phyloP scores from a whole-genome alignment of 179 eudicot genomes.

The Drosera spatulata region DNA sequence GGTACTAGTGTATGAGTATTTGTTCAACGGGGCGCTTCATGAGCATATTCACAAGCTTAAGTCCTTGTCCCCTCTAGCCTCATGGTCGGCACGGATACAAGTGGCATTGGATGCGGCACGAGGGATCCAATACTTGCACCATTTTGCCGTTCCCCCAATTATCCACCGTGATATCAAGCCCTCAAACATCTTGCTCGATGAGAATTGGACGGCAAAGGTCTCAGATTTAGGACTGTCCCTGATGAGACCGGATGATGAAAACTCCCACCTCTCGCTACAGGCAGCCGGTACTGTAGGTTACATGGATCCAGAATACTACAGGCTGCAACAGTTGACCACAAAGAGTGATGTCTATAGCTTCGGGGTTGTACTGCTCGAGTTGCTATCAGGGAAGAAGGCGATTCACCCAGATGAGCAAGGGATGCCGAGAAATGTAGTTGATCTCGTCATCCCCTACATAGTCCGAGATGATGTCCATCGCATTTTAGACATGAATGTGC shows the following conservation, averaged over 20 bases:
- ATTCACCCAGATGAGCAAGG: constrained; percentile 73
- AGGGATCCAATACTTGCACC: constrained; percentile 84
- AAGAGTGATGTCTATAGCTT: constrained; percentile 80
- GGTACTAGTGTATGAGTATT: constrained; percentile 62
- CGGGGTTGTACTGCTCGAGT: too few relatives aligned
- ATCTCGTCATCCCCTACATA: constrained; percentile 49
- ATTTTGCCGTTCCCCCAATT: constrained; percentile 65
- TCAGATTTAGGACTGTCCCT: constrained; percentile 83
- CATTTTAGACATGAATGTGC: constrained; percentile 41
- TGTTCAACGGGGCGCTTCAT: constrained; percentile 56
- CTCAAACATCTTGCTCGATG: constrained; percentile 43
- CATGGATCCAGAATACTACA: constrained; percentile 83
- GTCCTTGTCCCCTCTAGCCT: constrained; percentile 27
- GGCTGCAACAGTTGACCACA: constrained; percentile 44
- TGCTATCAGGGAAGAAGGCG: constrained; percentile 47
- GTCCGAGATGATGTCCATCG: constrained; percentile 54
- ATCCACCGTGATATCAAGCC: constrained; percentile 92
- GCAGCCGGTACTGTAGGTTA: constrained; percentile 90
- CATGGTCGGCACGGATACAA: constrained; percentile 59
- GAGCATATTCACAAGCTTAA: constrained; percentile 61
- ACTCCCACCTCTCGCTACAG: constrained; percentile 40
- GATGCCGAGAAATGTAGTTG: constrained; percentile 64
- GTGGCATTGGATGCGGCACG: constrained; percentile 74
- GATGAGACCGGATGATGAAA: constrained; percentile 49
- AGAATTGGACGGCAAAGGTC: constrained; percentile 39